Evolutionary conservation across 78 protist genomes (phyloP).

Genomic region (Creolimax fragrantissima): DNA sequence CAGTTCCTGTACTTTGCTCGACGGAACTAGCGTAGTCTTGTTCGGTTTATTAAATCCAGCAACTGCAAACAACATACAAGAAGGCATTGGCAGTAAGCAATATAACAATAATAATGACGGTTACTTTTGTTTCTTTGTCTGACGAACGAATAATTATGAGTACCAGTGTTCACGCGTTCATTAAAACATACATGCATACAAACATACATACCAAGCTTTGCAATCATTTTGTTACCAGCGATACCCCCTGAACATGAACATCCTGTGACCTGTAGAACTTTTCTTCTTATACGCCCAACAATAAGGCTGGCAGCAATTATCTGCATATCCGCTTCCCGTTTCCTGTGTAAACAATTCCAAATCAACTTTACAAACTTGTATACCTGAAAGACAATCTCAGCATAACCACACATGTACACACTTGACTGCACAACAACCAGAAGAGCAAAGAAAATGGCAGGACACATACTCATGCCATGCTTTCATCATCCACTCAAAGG

Average conservation of each 20-base stretch:
- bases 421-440: too few relatives aligned
- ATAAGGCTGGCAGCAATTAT: not conserved
- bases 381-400: too few relatives aligned
- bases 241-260: not conserved
- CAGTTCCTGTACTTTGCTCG: not conserved
- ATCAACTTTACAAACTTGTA: too few relatives aligned
- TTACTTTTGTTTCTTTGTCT: too few relatives aligned
- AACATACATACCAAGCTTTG: constrained; percentile 11
- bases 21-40: not conserved
- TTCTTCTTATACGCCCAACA: not conserved
- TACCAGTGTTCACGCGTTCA: too few relatives aligned
- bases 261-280: not conserved
- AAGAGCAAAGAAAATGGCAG: too few relatives aligned
- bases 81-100: too few relatives aligned
- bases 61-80: too few relatives aligned
- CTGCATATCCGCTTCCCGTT: not conserved
- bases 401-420: too few relatives aligned
- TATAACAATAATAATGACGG: too few relatives aligned
- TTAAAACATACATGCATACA: constrained; percentile 32
- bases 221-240: not conserved
- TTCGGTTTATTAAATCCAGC: not conserved
- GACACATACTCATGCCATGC: not conserved
- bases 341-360: not conserved
- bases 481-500: not conserved
- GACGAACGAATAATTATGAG: too few relatives aligned